phyloP scores from a whole-genome alignment of 371 early-diverging fungal species.

The Mucor indicus region DNA sequence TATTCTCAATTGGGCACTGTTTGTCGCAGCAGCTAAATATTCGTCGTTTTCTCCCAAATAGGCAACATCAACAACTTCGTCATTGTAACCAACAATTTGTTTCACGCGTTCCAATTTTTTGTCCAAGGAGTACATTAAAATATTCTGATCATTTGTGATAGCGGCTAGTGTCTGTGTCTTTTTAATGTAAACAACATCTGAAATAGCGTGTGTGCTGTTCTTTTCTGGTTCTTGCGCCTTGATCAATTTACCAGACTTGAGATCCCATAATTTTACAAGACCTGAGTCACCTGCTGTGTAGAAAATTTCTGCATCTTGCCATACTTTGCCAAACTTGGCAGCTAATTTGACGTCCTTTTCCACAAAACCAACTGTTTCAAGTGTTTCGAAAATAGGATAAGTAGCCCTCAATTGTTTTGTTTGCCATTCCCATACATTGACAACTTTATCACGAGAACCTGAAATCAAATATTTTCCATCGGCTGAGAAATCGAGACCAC shows the following conservation, averaged over 20 bases:
- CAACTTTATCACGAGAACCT: conserved; percentile 93
- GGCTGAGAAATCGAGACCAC: conserved; percentile 78
- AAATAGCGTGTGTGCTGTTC: conserved; percentile 66
- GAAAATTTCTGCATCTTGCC: conserved; percentile 53
- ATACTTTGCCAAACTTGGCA: conserved; percentile 34
- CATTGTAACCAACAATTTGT: conserved; percentile 94
- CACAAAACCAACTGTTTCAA: conserved; percentile 75
- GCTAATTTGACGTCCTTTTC: conserved; percentile 32
- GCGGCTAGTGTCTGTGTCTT: conserved; percentile 60
- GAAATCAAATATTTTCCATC: conserved; percentile 78
- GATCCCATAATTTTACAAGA: conserved; percentile 71
- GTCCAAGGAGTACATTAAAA: conserved; percentile 70
- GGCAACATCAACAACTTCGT: conserved; percentile 87
- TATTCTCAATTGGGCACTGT: conserved; percentile 86
- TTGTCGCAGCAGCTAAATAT: conserved; percentile 87
- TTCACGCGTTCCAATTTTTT: conserved; percentile 57
- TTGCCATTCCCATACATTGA: conserved; percentile 88
- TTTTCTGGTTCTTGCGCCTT: conserved; percentile 56
- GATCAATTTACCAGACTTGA: conserved; percentile 59
- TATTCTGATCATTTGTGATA: conserved; percentile 88
- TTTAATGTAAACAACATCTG: conserved; percentile 64
- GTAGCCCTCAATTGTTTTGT: conserved; percentile 72
- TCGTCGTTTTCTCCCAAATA: conserved; percentile 72
- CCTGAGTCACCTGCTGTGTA: conserved; percentile 87
- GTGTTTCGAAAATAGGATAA: conserved; percentile 79